phyloP scores from a whole-genome alignment of 805 yeast species.

The Scheffersomyces spartinae region DNA sequence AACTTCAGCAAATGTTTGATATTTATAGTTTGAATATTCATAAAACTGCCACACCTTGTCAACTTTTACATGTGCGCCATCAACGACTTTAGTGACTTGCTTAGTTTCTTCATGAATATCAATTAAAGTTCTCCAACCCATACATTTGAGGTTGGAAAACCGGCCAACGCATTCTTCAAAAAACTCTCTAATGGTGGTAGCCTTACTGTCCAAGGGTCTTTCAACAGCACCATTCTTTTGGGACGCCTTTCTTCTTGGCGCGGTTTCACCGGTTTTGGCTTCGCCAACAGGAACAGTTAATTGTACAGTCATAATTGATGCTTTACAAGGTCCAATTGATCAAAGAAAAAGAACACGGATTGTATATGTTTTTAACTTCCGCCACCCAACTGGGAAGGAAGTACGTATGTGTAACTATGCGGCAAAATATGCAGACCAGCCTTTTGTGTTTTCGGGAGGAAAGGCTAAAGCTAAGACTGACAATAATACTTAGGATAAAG shows the following conservation, averaged over 20 bases:
- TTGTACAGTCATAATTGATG: slow-evolving; percentile 13
- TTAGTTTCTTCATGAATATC: slow-evolving; percentile 72
- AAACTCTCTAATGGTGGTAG: slow-evolving; percentile 61
- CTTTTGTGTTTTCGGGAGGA: too few species aligned
- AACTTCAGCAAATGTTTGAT: slow-evolving; percentile 51
- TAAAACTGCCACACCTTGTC: slow-evolving; percentile 84
- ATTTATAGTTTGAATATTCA: slow-evolving; percentile 66
- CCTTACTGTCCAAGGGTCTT: slow-evolving; percentile 54
- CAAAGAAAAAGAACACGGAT: too few species aligned
- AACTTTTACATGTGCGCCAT: slow-evolving; percentile 61
- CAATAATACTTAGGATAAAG: too few species aligned
- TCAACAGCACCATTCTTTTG: slow-evolving; percentile 36
- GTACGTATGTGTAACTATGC: too few species aligned
- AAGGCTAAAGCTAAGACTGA: too few species aligned
- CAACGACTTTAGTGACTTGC: slow-evolving; percentile 58
- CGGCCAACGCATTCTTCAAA: slow-evolving; percentile 48
- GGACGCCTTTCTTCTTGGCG: slow-evolving; percentile 60
- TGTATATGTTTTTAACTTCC: too few species aligned
- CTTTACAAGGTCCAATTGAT: too few species aligned
- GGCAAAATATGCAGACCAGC: too few species aligned
- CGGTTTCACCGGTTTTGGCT: slow-evolving; percentile 67
- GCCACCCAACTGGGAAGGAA: too few species aligned
- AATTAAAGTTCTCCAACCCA: slow-evolving; percentile 71
- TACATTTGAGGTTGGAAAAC: slow-evolving; percentile 41
- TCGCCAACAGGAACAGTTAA: slow-evolving; percentile 54